Evolutionary conservation across 129 eudicot species (phyloP).

Genomic region (Centella asiatica): DNA sequence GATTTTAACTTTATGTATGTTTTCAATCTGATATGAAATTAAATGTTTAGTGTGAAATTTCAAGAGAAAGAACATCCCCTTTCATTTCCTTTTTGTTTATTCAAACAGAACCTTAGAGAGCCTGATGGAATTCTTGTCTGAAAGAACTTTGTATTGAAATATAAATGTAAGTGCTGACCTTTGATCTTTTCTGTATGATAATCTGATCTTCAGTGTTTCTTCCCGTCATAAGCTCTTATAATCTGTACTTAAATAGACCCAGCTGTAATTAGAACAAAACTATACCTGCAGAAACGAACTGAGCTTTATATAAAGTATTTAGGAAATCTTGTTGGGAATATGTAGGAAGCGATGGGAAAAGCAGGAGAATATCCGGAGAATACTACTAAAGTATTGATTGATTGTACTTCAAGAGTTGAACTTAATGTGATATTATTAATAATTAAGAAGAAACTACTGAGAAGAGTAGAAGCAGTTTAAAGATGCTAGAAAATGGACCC

Average conservation of each 20-base stretch:
- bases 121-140: too few relatives aligned
- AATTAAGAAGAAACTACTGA: neutral
- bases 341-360: neutral
- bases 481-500: slow-evolving; percentile 19
- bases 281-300: neutral
- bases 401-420: slow-evolving; percentile 2
- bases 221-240: slow-evolving; percentile 24
- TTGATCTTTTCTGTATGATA: slow-evolving; percentile 33
- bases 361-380: too few relatives aligned
- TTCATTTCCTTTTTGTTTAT: too few relatives aligned
- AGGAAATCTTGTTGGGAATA: neutral
- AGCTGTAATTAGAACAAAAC: neutral
- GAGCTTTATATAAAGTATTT: neutral
- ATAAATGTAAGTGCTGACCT: slow-evolving; percentile 27
- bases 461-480: too few relatives aligned
- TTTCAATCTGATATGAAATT: too few relatives aligned
- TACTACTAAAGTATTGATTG: too few relatives aligned
- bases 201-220: slow-evolving; percentile 41
- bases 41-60: too few relatives aligned
- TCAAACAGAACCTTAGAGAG: too few relatives aligned
- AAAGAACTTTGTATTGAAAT: neutral
- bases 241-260: neutral
- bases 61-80: too few relatives aligned
- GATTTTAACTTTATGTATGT: too few relatives aligned
- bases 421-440: slow-evolving; percentile 1